Percentiles rank a stretch among this genome's conserved stretches.
These are phyloP conservation scores for Fusarium annulatum DNA, from an alignment of 2,329 filamentous ascomycete species.

Conservation along the genomic window DNA sequence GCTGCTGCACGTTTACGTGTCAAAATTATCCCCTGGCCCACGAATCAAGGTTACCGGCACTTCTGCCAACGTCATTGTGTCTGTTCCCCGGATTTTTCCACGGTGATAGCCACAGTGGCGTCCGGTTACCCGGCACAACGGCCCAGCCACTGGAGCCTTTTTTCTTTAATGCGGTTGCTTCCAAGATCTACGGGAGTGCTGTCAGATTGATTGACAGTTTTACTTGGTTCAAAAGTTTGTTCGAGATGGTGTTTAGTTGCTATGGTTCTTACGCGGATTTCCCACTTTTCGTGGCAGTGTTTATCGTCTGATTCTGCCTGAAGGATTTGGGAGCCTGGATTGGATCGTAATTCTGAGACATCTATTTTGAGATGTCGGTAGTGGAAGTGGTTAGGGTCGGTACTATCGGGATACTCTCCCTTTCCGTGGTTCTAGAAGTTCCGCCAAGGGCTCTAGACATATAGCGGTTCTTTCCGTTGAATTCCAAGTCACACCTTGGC, in stretches of 20 bases:
- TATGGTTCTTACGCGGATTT: neutral
- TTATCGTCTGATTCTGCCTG: neutral
- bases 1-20: neutral
- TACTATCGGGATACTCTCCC: neutral
- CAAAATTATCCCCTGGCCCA: neutral
- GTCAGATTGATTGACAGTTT: neutral
- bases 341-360: neutral
- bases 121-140: conserved; percentile 10
- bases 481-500: neutral
- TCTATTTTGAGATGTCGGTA: neutral
- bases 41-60: neutral
- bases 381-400: neutral
- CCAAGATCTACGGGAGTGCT: neutral
- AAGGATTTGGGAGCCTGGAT: neutral
- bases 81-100: neutral
- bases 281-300: neutral
- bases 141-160: neutral
- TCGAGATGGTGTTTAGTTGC: neutral
- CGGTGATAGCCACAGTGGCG: conserved; percentile 5
- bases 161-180: neutral
- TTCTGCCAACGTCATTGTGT: neutral
- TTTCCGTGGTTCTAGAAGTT: neutral
- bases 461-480: neutral
- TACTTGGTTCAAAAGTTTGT: neutral
- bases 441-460: neutral